phyloP scores from a whole-genome alignment of 2,329 filamentous ascomycete genomes.

The Xylariaceae sp. region DNA sequence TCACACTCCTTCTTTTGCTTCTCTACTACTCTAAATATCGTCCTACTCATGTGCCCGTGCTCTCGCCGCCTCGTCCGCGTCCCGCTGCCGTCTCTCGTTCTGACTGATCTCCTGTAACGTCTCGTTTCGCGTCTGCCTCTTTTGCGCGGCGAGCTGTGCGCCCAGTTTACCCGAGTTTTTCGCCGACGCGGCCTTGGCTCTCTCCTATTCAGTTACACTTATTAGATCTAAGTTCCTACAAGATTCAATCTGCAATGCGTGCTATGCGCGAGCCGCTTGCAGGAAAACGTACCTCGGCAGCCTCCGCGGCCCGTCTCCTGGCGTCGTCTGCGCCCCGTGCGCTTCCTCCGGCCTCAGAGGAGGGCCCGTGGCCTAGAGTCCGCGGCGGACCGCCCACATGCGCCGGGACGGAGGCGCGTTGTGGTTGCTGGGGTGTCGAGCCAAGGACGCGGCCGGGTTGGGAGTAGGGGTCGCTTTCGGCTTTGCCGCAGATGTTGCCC shows the following conservation, averaged over 20 bases:
- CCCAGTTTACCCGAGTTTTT: slow-evolving; percentile 64
- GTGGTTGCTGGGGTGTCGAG: slow-evolving; percentile 45
- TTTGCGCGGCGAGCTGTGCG: slow-evolving; percentile 67
- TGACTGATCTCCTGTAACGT: slow-evolving; percentile 63
- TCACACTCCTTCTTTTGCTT: too few relatives aligned
- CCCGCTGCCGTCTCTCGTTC: slow-evolving; percentile 58
- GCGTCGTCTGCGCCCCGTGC: slow-evolving; percentile 48
- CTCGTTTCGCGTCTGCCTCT: slow-evolving; percentile 63
- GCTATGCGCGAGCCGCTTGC: background rate
- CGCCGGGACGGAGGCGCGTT: slow-evolving; percentile 47
- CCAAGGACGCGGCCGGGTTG: slow-evolving; percentile 69
- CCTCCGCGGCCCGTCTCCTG: slow-evolving; percentile 67
- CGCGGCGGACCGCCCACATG: slow-evolving; percentile 53
- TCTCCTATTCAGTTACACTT: slow-evolving; percentile 46
- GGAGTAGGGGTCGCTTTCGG: slow-evolving; percentile 60
- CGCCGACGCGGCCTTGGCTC: slow-evolving; percentile 52
- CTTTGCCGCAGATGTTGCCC: slow-evolving; percentile 84
- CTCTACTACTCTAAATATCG: background rate
- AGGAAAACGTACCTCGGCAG: slow-evolving; percentile 65
- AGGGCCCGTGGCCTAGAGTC: slow-evolving; percentile 54
- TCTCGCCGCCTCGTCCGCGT: slow-evolving; percentile 59
- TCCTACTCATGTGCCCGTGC: slow-evolving; percentile 53
- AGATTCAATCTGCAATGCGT: background rate
- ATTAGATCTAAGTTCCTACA: background rate
- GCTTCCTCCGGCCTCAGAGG: background rate